Evolutionary conservation across 345 rosid genomes (phyloP).

Genomic region (Arabis hirsuta): DNA sequence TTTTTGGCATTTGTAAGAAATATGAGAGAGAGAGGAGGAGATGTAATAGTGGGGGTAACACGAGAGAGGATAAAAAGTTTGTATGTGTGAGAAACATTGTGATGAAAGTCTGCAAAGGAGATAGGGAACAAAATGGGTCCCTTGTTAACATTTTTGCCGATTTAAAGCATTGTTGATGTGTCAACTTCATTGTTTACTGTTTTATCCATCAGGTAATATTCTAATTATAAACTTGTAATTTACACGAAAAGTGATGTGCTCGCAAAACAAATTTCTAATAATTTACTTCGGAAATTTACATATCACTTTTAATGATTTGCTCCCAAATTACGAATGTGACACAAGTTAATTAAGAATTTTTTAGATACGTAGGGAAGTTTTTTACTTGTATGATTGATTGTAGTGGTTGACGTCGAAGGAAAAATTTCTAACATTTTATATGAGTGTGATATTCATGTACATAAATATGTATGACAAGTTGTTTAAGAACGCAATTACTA

Average conservation of each 20-base stretch:
- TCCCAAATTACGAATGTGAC: background rate
- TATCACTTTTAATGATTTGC: constrained; percentile 22
- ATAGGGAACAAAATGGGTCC: constrained; percentile 71
- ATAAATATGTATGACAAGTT: background rate
- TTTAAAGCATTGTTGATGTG: constrained; percentile 55
- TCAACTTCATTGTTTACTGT: constrained; percentile 64
- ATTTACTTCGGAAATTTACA: constrained; percentile 21
- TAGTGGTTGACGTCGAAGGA: background rate
- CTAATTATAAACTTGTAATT: constrained; percentile 23
- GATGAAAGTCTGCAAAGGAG: constrained; percentile 51
- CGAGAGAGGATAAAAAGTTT: too few relatives aligned
- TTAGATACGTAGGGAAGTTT: background rate
- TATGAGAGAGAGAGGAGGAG: too few relatives aligned
- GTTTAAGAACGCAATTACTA: too few relatives aligned
- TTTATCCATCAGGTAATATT: constrained; percentile 41
- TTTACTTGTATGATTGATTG: background rate
- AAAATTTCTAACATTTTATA: background rate
- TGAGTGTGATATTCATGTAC: background rate
- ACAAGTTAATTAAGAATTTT: constrained; percentile 1
- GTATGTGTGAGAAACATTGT: too few relatives aligned
- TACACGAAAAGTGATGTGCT: constrained; percentile 31
- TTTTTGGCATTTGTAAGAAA: too few relatives aligned
- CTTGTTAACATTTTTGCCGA: constrained; percentile 41
- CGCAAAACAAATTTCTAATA: constrained; percentile 7
- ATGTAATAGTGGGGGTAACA: too few relatives aligned